A percentile compares a stretch with the other conserved stretches of the same genome.
Evolutionary conservation across 108 stramenopile genomes (phyloP).

Genomic region (Cylindrotheca closterium): DNA sequence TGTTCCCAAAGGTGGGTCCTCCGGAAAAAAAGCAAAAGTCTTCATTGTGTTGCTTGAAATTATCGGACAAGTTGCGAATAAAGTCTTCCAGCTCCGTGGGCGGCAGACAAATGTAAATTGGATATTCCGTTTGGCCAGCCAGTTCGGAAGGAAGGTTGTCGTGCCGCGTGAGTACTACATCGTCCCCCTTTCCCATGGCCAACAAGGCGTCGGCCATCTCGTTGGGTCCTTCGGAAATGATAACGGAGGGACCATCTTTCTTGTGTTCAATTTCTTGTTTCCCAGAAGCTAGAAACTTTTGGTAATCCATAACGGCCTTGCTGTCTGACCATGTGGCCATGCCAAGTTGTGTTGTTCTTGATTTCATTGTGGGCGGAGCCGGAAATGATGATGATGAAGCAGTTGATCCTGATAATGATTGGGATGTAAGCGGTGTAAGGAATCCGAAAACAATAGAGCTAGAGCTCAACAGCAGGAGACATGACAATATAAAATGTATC

Average conservation of each 20-base stretch:
- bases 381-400: not conserved
- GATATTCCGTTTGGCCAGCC: constrained; percentile 53
- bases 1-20: constrained; percentile 64
- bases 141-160: constrained; percentile 54
- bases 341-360: constrained; percentile 1
- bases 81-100: constrained; percentile 62
- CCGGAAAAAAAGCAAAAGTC: constrained; percentile 85
- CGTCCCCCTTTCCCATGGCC: constrained; percentile 62
- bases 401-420: not conserved
- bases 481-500: too few species aligned
- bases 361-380: too few species aligned
- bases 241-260: constrained; percentile 66
- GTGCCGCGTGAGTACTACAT: constrained; percentile 55
- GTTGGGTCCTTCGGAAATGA: constrained; percentile 50
- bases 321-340: constrained; percentile 55
- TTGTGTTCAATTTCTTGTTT: constrained; percentile 61
- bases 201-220: constrained; percentile 54
- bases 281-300: constrained; percentile 80
- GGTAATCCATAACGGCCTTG: constrained; percentile 60
- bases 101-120: constrained; percentile 75
- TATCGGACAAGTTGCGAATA: constrained; percentile 52
- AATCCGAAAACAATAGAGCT: too few species aligned
- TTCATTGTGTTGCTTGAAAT: constrained; percentile 45
- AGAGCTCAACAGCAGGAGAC: too few species aligned
- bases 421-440: too few species aligned